Evolutionary conservation across 1,284 basidiomycete species (phyloP).

Genomic region (Ceratobasidium sp.): DNA sequence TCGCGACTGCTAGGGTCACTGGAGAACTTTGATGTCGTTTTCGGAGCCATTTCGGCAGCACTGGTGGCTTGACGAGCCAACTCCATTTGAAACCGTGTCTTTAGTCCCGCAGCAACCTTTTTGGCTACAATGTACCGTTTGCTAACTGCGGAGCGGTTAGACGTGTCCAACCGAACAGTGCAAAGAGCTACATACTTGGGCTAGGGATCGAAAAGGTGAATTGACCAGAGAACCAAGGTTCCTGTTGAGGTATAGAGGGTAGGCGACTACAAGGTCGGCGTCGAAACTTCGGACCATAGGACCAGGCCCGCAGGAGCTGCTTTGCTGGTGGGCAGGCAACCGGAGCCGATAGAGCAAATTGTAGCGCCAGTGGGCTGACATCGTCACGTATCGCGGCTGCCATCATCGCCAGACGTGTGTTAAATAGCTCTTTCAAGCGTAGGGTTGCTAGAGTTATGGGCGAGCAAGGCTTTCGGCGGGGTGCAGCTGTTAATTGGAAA

Average conservation of each 20-base stretch:
- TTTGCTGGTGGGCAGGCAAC: slow-evolving; percentile 45
- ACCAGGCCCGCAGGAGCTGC: slow-evolving; percentile 11
- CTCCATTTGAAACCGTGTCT: slow-evolving; percentile 72
- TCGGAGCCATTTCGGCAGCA: slow-evolving; percentile 62
- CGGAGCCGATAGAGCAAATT: slow-evolving; percentile 71
- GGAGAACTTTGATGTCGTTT: slow-evolving; percentile 43
- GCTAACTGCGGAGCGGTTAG: slow-evolving; percentile 58
- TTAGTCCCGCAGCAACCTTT: slow-evolving; percentile 67
- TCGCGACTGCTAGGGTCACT: slow-evolving; percentile 1
- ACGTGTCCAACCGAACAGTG: slow-evolving; percentile 44
- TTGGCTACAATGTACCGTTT: slow-evolving; percentile 69
- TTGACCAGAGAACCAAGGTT: slow-evolving; percentile 10
- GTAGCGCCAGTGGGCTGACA: slow-evolving; percentile 62
- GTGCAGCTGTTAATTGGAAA: neutral
- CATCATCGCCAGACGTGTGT: slow-evolving; percentile 68
- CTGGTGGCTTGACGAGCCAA: slow-evolving; percentile 57
- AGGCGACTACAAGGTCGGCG: neutral
- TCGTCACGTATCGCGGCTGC: slow-evolving; percentile 68
- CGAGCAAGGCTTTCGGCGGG: slow-evolving; percentile 54
- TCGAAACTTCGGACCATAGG: slow-evolving; percentile 10
- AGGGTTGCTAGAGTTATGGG: slow-evolving; percentile 69
- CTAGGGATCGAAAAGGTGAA: slow-evolving; percentile 68
- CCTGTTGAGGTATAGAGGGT: neutral
- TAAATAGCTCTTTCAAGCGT: slow-evolving; percentile 74
- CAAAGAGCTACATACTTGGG: slow-evolving; percentile 64